Base-by-base conservation (phyloP, 139 green algal genomes). In the Pleodorina starrii region DNA sequence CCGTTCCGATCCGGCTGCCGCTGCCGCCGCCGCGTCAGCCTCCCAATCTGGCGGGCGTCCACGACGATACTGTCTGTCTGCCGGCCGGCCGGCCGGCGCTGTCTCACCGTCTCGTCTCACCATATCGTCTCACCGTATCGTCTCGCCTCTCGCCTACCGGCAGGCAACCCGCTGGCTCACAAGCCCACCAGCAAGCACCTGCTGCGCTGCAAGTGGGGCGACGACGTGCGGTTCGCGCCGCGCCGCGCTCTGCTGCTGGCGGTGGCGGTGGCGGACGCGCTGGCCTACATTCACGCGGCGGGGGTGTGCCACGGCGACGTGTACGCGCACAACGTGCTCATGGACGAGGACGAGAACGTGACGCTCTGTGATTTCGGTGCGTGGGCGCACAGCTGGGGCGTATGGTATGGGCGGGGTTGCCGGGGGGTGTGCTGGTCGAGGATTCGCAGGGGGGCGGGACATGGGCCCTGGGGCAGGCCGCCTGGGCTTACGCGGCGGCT, bases 261-360 rank as follows among this genome's bases (percentile, higher is more conserved):
- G 2, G 43, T 46, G 0, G 85, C 84, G 6, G 36, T 96, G 66
- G 91, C 90, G 0, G 66, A 50, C 1, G 93, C 94, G 32, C 85
- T 96, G 44, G 36, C 44, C 2, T 90, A 93, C 75, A 48, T 84
- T 40, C 91, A 92, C 88, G 44, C 0, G n/a, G 57, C 23, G 4
- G 77, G 90, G 46, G 92, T 97, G 19, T 92, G 82, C 54, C 95
- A 97, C 87, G 96, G 96, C 14, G 96, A 98, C 78, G 94, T 98
- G 72, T 98, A 98, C 59, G 96, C 94, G 0, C 96, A 98, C 94
- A 98, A 98, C 87, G 84, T 89, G 19, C 89, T 97, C 50, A 91
- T 91, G 21, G 90, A 93, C 17, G 74, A 90, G 32, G 40, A 91
- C 0, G 93, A 87, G 27, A 60, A 88, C 11, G 79, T 93, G 7